These are phyloP conservation scores for Elsinoe necatrix DNA, from an alignment of 2,329 filamentous ascomycete species.

Conservation along the genomic window DNA sequence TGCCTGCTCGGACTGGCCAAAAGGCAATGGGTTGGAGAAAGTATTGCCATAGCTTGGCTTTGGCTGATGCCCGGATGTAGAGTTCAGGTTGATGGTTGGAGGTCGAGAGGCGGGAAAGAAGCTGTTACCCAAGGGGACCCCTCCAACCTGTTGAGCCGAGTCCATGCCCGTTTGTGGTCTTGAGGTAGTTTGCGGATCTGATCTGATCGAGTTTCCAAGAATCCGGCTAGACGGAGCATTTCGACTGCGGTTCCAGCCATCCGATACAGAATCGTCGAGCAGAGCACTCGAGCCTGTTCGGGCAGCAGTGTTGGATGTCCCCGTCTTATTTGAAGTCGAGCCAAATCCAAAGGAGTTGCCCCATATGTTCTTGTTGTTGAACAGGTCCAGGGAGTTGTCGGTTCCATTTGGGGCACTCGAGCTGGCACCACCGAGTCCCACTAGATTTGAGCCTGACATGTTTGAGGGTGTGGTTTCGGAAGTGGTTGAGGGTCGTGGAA, in stretches of 20 bases:
- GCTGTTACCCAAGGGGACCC: not conserved
- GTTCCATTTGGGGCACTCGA: not conserved
- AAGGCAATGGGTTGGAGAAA: slow-evolving; percentile 20
- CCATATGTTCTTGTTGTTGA: slow-evolving; percentile 10
- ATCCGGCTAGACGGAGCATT: not conserved
- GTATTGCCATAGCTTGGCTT: slow-evolving; percentile 21
- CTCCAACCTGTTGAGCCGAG: not conserved
- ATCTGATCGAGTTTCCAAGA: not conserved
- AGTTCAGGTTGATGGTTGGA: slow-evolving; percentile 23
- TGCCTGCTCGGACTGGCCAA: slow-evolving; percentile 22
- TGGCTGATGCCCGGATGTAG: slow-evolving; percentile 18
- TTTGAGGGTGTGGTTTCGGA: not conserved
- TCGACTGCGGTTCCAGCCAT: not conserved
- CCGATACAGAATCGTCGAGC: slow-evolving; percentile 12
- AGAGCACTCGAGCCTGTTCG: slow-evolving; percentile 10
- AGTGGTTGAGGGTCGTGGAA: not conserved
- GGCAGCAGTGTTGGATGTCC: not conserved
- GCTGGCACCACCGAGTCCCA: slow-evolving; percentile 6
- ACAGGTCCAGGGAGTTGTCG: not conserved
- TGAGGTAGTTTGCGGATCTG: not conserved
- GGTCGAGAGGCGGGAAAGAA: slow-evolving; percentile 18
- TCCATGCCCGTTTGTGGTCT: not conserved
- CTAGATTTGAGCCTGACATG: slow-evolving; percentile 2
- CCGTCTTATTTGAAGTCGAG: not conserved
- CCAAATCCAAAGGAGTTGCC: slow-evolving; percentile 1